Evolutionary conservation across 805 yeast genomes (phyloP).

Genomic region (Wickerhamiella azymoides): DNA sequence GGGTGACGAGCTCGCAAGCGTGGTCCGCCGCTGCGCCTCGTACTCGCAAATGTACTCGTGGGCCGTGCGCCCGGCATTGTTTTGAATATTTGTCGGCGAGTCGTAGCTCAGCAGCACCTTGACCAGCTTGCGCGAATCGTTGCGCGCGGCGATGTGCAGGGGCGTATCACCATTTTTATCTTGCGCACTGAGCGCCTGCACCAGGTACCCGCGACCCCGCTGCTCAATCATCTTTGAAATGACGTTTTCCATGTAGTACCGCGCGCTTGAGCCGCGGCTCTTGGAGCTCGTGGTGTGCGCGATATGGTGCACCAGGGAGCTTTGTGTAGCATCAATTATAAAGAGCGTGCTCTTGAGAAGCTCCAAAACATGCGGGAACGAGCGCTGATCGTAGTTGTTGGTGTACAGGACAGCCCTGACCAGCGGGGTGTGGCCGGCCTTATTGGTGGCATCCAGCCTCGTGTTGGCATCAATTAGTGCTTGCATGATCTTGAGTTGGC

Average conservation of each 20-base stretch:
- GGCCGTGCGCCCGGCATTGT: conserved; percentile 29
- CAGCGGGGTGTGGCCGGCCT: conserved; percentile 74
- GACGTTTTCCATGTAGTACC: conserved; percentile 66
- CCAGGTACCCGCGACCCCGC: conserved; percentile 42
- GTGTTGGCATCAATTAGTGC: conserved; percentile 67
- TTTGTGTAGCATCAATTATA: conserved; percentile 54
- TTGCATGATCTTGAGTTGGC: conserved; percentile 64
- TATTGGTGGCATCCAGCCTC: conserved; percentile 42
- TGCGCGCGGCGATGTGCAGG: conserved; percentile 57
- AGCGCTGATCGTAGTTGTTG: conserved; percentile 67
- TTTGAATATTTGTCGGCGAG: conserved; percentile 33
- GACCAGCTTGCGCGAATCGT: conserved; percentile 35
- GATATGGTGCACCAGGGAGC: conserved; percentile 78
- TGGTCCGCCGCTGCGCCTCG: conserved; percentile 17
- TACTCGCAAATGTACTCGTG: conserved; percentile 26
- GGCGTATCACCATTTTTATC: conserved; percentile 81
- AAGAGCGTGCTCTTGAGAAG: conserved; percentile 63
- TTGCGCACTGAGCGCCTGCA: conserved; percentile 45
- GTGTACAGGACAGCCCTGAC: conserved; percentile 77
- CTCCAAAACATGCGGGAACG: conserved; percentile 68
- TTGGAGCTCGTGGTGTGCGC: conserved; percentile 54
- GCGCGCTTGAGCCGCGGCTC: conserved; percentile 61
- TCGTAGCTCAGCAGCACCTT: conserved; percentile 33
- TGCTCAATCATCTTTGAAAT: conserved; percentile 58
- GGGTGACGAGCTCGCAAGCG: conserved; percentile 15